A percentile compares a stretch with the other conserved stretches of the same genome.
These are phyloP conservation scores for Senecio squalidus DNA, from an alignment of 140 eudicot species.

Conservation along the genomic window DNA sequence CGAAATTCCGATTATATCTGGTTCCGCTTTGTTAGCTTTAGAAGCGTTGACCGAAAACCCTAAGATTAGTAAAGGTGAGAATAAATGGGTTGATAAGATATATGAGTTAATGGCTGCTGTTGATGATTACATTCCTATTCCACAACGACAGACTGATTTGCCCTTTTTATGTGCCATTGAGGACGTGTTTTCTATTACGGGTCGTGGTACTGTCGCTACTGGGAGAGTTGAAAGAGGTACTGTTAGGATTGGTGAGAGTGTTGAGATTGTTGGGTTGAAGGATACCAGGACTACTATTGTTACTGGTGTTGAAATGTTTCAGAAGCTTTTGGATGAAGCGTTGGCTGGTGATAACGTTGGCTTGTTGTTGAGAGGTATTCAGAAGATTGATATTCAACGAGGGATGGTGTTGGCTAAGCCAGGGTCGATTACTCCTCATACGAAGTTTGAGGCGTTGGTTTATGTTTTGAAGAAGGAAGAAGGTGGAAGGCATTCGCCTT, in stretches of 20 bases:
- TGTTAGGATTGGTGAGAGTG: constrained; percentile 60
- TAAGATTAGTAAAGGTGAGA: constrained; percentile 54
- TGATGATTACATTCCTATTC: constrained; percentile 72
- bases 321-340: constrained; percentile 85
- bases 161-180: constrained; percentile 82
- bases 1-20: constrained; percentile 71
- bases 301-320: constrained; percentile 96
- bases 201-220: constrained; percentile 96
- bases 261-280: constrained; percentile 74
- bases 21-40: constrained; percentile 74
- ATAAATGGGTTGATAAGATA: constrained; percentile 83
- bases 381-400: constrained; percentile 77
- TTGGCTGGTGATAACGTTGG: constrained; percentile 95
- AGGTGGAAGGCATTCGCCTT: constrained; percentile 97
- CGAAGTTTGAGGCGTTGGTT: constrained; percentile 75
- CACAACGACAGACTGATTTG: constrained; percentile 60
- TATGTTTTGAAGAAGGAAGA: constrained; percentile 96
- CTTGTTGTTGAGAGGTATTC: constrained; percentile 85
- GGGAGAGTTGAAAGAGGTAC: constrained; percentile 91
- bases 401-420: constrained; percentile 95
- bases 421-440: constrained; percentile 75
- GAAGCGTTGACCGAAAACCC: constrained; percentile 85
- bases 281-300: constrained; percentile 75
- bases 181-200: constrained; percentile 87
- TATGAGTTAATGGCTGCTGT: constrained; percentile 71